Conservation (phyloP, 2,329 filamentous ascomycete species). For the Nothomitra cinnamomea region DNA sequence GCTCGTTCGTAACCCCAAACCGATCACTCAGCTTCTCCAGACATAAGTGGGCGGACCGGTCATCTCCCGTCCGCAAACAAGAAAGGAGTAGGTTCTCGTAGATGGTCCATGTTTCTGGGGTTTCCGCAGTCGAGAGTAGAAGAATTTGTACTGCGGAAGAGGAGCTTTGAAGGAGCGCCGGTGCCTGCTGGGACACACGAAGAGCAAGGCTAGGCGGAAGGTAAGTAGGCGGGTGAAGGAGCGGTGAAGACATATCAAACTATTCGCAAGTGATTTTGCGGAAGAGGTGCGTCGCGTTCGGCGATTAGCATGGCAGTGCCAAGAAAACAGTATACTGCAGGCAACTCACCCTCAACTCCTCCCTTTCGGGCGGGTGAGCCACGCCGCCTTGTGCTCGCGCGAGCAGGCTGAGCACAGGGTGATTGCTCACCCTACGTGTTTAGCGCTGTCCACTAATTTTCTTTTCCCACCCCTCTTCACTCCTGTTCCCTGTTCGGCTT, state of each 20-base stretch:
- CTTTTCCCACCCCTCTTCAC: too few relatives aligned
- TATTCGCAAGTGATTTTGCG: not conserved
- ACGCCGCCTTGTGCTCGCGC: too few relatives aligned
- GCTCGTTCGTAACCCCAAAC: constrained; percentile 73
- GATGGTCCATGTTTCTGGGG: constrained; percentile 63
- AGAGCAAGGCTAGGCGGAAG: constrained; percentile 14
- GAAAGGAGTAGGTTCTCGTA: constrained; percentile 79
- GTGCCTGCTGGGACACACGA: constrained; percentile 25
- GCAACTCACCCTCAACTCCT: too few relatives aligned
- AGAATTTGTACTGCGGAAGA: constrained; percentile 28
- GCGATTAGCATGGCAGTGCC: too few relatives aligned
- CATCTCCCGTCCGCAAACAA: constrained; percentile 71
- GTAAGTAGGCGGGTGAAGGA: constrained; percentile 1
- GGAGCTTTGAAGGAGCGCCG: constrained; percentile 19
- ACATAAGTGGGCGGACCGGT: constrained; percentile 56
- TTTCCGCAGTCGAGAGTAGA: constrained; percentile 40
- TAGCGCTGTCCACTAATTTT: too few relatives aligned
- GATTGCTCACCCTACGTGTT: too few relatives aligned
- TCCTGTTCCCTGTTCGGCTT: too few relatives aligned
- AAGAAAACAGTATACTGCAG: too few relatives aligned
- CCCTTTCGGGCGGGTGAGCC: too few relatives aligned
- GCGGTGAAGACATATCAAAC: not conserved
- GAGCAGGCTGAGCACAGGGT: too few relatives aligned
- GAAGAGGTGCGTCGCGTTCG: not conserved
- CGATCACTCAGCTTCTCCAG: constrained; percentile 59